These are phyloP conservation scores for Emericellopsis terricola DNA, from an alignment of 495 filamentous ascomycete genomes.

Conservation along the genomic window DNA sequence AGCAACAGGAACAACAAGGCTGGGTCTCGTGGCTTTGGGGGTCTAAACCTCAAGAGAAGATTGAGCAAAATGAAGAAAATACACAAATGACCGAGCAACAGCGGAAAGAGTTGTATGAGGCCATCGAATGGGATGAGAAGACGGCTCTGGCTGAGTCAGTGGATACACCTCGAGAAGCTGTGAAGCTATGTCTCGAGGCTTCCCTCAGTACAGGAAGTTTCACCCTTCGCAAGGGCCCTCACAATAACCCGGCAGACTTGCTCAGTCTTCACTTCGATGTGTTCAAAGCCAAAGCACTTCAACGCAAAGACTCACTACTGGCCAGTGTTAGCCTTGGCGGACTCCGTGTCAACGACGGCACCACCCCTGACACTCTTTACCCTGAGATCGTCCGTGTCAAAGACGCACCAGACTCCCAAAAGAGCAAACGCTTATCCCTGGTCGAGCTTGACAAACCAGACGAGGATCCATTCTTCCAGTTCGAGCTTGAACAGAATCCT, in stretches of 20 bases:
- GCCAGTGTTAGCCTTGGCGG: constrained; percentile 80
- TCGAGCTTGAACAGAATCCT: constrained; percentile 87
- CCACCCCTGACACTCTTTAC: constrained; percentile 73
- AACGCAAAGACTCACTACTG: constrained; percentile 78
- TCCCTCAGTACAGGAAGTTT: constrained; percentile 86
- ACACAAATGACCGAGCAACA: constrained; percentile 84
- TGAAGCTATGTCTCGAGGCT: constrained; percentile 82
- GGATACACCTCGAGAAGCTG: constrained; percentile 72
- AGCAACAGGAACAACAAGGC: constrained; percentile 44
- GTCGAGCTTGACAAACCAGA: constrained; percentile 41
- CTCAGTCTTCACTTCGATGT: constrained; percentile 84
- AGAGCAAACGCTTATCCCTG: constrained; percentile 31
- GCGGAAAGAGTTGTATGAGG: constrained; percentile 88
- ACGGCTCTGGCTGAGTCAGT: constrained; percentile 70
- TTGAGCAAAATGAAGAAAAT: constrained; percentile 35
- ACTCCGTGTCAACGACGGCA: constrained; percentile 87
- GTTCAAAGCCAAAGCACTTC: constrained; percentile 72
- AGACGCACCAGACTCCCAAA: constrained; percentile 43
- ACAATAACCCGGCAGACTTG: constrained; percentile 59
- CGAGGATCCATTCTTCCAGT: constrained; percentile 70
- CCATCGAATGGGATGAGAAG: constrained; percentile 97
- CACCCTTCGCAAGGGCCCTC: constrained; percentile 74
- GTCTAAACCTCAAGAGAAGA: constrained; percentile 45
- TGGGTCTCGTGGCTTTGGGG: constrained; percentile 88
- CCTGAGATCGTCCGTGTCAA: constrained; percentile 92